These are phyloP conservation scores for Plectranthus barbatus DNA, from an alignment of 257 asterid genomes.

Conservation along the genomic window DNA sequence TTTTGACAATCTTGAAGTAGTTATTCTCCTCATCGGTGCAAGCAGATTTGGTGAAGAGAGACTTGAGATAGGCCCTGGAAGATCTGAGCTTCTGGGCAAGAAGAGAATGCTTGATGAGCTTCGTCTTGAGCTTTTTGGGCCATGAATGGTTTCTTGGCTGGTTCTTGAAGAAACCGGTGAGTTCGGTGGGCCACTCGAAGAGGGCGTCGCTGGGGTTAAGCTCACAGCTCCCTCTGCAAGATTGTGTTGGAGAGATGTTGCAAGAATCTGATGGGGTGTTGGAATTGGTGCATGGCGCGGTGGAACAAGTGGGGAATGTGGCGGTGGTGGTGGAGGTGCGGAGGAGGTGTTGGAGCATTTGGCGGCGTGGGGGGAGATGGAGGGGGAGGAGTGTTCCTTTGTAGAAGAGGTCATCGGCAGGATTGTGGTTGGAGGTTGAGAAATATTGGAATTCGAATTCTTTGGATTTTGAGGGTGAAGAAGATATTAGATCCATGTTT, in stretches of 20 bases:
- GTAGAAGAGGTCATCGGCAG: constrained; percentile 67
- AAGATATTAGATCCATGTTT: constrained; percentile 24
- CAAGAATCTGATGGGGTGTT: constrained; percentile 41
- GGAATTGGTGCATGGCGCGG: constrained; percentile 28
- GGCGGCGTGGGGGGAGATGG: constrained; percentile 42
- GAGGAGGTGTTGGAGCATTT: constrained; percentile 35
- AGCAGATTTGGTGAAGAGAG: constrained; percentile 17
- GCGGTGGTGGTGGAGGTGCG: background rate
- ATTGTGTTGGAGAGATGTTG: constrained; percentile 53
- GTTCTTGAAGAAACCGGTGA: constrained; percentile 20
- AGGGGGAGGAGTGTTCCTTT: constrained; percentile 79
- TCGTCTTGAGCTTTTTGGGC: constrained; percentile 24
- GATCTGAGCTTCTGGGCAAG: constrained; percentile 24
- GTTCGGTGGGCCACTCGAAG: constrained; percentile 49
- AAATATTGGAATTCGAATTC: constrained; percentile 67
- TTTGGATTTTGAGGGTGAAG: constrained; percentile 8
- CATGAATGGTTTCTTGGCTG: constrained; percentile 28
- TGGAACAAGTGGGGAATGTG: constrained; percentile 14
- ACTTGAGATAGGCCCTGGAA: constrained; percentile 23
- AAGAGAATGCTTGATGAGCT: constrained; percentile 15
- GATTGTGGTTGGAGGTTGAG: constrained; percentile 15
- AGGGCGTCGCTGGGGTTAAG: constrained; percentile 37
- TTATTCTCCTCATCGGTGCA: background rate
- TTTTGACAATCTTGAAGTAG: constrained; percentile 20
- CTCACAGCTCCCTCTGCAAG: constrained; percentile 60